Percentiles rank a stretch among this genome's conserved stretches.
phyloP scores from a whole-genome alignment of 768 basidiomycete genomes.

The Sarcodon aspratus region DNA sequence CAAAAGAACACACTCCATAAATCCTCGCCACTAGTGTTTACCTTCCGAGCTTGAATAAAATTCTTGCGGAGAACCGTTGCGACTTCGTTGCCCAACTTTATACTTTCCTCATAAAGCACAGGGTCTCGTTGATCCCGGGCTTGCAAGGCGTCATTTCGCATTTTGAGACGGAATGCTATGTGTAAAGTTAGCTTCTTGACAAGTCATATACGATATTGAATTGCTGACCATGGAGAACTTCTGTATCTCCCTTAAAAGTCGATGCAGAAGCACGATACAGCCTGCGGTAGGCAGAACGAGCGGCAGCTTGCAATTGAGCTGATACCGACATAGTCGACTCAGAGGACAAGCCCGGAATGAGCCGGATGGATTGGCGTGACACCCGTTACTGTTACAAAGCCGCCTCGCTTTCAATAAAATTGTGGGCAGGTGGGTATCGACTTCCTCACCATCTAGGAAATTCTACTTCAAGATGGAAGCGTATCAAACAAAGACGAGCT shows the following conservation, averaged over 20 bases:
- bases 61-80: conserved; percentile 69
- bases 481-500: too few relatives aligned
- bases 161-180: conserved; percentile 63
- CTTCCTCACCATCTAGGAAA: too few relatives aligned
- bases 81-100: conserved; percentile 55
- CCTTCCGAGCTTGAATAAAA: conserved; percentile 68
- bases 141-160: conserved; percentile 45
- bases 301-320: conserved; percentile 40
- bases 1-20: conserved; percentile 41
- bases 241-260: conserved; percentile 51
- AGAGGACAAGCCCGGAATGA: background rate
- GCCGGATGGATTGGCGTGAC: background rate
- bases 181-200: background rate
- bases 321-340: conserved; percentile 13
- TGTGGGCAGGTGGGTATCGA: too few relatives aligned
- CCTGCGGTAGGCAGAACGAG: conserved; percentile 65
- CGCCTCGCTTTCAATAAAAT: too few relatives aligned
- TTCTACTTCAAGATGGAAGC: too few relatives aligned
- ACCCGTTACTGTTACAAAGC: background rate
- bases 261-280: conserved; percentile 52
- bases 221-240: conserved; percentile 12
- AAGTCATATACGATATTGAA: conserved; percentile 1
- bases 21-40: conserved; percentile 26
- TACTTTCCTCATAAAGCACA: conserved; percentile 38
- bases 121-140: conserved; percentile 31